Evolutionary conservation across 2,329 filamentous ascomycete species (phyloP), one percentile per base, ranked within the genome.

Genomic region (Penicillium sp.): DNA sequence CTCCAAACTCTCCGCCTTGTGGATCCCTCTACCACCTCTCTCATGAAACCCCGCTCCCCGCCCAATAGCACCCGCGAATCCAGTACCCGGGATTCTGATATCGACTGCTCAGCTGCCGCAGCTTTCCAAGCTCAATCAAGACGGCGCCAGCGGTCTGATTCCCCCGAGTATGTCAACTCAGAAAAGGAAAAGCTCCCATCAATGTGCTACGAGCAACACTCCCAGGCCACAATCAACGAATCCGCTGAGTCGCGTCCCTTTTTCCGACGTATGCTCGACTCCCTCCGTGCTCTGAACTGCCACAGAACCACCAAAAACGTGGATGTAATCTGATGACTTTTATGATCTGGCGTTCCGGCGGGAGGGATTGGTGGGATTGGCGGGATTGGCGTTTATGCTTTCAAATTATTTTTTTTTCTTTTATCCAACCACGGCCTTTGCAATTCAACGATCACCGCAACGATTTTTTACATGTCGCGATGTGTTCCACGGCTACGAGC

Each of bases 1-100:
- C 58, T 65, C 3, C 65, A 69, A 6, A 69, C 67, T 0, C 52
- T 72, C 15, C 66, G 68, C 1, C 58, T 71, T 1, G 68, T 71
- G 8, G 65, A 62, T 4, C 68, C 69, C 1, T 71, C 69, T 2
- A 65, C 63, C 3, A 67, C 64, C 3, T 70, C 68, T 1, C 57
- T 71, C 1, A 49, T 63, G 3, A 62, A 59, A 23, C 56, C 61
- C 4, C 59, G 55, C 1, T 64, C 64, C 1, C 59, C 60, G 1
- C 63, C 63, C 25, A 54, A 56, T 40, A 64, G 61, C 49, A 20
- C 15, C 3, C 33, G 33, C 10, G 15, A 20, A 10, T 37, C 33
- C 18, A 66, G 52, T 42, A 49, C 33, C 41, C 61, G 27, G 24
- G 58, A 44, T 54, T 59, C 60, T 1, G 66, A 69, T 35, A 61